Percentiles rank a stretch among this genome's conserved stretches.
phyloP scores from a whole-genome alignment of 768 basidiomycete genomes.

The Rhizopogon vinicolor region DNA sequence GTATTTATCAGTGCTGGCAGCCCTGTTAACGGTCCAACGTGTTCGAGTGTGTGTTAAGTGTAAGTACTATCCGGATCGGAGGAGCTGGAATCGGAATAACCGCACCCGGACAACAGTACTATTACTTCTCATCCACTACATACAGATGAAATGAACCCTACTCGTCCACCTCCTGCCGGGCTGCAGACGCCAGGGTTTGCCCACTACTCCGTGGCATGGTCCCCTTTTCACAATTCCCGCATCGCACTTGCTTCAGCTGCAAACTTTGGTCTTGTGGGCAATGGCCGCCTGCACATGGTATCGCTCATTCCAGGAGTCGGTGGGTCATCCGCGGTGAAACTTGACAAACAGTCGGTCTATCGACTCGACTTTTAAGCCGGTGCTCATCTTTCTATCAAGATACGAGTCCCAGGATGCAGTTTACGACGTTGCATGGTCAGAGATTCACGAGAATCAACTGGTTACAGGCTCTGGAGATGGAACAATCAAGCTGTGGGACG shows the following conservation, averaged over 20 bases:
- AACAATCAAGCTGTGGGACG: slow-evolving; percentile 86
- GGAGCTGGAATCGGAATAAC: not conserved
- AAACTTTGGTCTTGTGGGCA: slow-evolving; percentile 94
- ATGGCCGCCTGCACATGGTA: slow-evolving; percentile 78
- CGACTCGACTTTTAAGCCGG: not conserved
- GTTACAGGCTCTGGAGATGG: slow-evolving; percentile 89
- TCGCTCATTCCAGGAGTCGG: slow-evolving; percentile 47
- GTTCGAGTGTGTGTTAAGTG: not conserved
- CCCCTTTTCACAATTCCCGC: slow-evolving; percentile 74
- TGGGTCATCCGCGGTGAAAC: slow-evolving; percentile 37
- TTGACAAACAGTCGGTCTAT: slow-evolving; percentile 66
- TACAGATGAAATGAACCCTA: slow-evolving; percentile 27
- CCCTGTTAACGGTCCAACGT: not conserved
- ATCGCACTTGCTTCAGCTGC: slow-evolving; percentile 81
- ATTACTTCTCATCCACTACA: not conserved
- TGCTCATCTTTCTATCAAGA: slow-evolving; percentile 34
- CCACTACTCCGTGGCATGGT: slow-evolving; percentile 80
- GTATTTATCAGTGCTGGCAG: not conserved
- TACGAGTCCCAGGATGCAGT: slow-evolving; percentile 89
- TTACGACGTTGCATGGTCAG: slow-evolving; percentile 93
- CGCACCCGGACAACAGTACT: not conserved
- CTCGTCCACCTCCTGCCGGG: slow-evolving; percentile 38
- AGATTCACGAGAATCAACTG: slow-evolving; percentile 90
- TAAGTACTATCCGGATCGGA: not conserved
- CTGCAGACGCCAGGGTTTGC: slow-evolving; percentile 80